Base-by-base conservation (phyloP, 1,284 basidiomycete species). In the Limonomyces culmigenus region DNA sequence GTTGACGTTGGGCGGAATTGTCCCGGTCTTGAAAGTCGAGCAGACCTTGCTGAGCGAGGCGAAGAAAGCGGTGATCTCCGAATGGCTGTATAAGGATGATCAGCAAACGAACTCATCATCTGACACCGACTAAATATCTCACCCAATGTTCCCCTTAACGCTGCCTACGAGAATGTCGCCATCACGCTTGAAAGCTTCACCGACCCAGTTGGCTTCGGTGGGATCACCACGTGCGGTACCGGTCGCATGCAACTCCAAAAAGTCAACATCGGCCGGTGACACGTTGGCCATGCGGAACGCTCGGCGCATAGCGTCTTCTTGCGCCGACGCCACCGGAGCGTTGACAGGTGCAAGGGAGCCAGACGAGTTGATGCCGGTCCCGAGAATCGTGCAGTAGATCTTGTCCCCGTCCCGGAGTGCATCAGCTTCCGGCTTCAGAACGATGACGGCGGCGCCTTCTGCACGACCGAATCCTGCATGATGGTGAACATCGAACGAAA, bases 131-230 rank as follows among this genome's bases (percentile, higher is more conserved):
- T 8, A 21, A 16, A 34, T 34, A 14, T 21, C 15, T 16, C 20
- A 15, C 18, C 13, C 11, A 14, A 21, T 4, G 16, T 34, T 34
- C 10, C 60, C 62, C 39, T 66, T 66, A 2, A 67, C 58, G 35
- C 62, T 65, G 4, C 63, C 63, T 6, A 62, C 45, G 8, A 57
- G 6, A 4, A 64, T 38, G 3, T 53, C 52, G 13, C 41, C 45
- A 8, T 51, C 48, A 15, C 52, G 42, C 20, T 43, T 31, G 38
- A 60, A 63, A 5, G 45, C 34, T 21, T 50, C 48, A 1, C 65
- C 66, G 3, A 61, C 60, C 51, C 59, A 61, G 38, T 68, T 68
- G 3, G 58, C 59, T 44, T 69, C 67, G 0, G 55, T 60, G 1
- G 63, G 66, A 43, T 70, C 67, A 1, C 67, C 67, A 11, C 48